Base-by-base conservation (phyloP, 1,284 basidiomycete genomes). In the Melampsora larici-populina region DNA sequence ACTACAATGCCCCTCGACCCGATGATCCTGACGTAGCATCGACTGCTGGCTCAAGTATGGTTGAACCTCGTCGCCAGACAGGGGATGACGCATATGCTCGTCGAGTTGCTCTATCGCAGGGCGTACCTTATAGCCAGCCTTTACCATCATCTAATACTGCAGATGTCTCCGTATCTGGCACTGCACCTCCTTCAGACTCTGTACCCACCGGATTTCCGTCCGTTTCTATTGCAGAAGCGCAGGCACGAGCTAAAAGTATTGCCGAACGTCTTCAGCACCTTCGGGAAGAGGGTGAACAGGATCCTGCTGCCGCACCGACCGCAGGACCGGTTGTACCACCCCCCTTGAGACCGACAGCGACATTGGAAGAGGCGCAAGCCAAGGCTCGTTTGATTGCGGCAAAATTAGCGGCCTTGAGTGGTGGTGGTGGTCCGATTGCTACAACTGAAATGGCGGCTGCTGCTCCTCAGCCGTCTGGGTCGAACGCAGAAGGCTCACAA, bases 61-160 rank as follows among this genome's bases (percentile, higher is more conserved):
- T 58, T 29, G 60, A n/a, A 36, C 46, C 75, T 26, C 79, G 78
- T 26, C 79, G 78, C 8, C 80, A 81, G 68, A 79, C 80, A 0
- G 80, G 80, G 49, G 81, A 81, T 58, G 70, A 75, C 24, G 78
- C 78, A 49, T 78, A 79, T 46, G 72, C 79, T 43, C 63, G 78
- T 29, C 68, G 77, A 62, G 58, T 79, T 36, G 63, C 77, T 26
- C 58, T 78, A 48, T 69, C 77, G 43, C 67, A 70, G 63, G 73
- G 49, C 29, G 64, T 65, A 13, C 75, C 75, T n/a, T 65, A 77
- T 29, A 24, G 46, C 4, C 49, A 64, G 24, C 64, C 65, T 21
- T n/a, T 62, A 33, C 26, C 67, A 21, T 17, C n/a, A 2, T 40
- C 73, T 68, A n/a, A 15, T 17, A 31, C 17, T 31, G 31, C 26